Percentiles rank a stretch among this genome's conserved stretches.
phyloP scores from a whole-genome alignment of 169 alveolate species.

The Plasmodium gallinaceum region DNA sequence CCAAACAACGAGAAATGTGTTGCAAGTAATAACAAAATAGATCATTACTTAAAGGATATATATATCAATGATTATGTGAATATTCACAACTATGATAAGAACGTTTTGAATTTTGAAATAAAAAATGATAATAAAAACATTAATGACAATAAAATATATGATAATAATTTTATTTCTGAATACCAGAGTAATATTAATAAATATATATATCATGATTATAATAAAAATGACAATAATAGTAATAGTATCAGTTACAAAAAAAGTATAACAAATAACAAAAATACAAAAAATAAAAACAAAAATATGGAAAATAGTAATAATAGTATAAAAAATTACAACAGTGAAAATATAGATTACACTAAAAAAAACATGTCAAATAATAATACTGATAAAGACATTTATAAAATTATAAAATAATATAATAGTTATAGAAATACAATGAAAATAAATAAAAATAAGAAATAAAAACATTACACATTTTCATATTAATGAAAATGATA shows the following conservation, averaged over 20 bases:
- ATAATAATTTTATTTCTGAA: slow-evolving; percentile 15
- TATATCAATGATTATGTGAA: slow-evolving; percentile 33
- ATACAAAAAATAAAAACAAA: too few relatives aligned
- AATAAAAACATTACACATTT: too few relatives aligned
- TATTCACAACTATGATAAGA: slow-evolving; percentile 14
- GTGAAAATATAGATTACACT: too few relatives aligned
- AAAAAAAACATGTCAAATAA: too few relatives aligned
- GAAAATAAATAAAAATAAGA: too few relatives aligned
- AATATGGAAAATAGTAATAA: too few relatives aligned
- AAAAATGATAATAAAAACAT: slow-evolving; percentile 17
- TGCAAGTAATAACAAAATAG: slow-evolving; percentile 1
- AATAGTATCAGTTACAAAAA: not conserved
- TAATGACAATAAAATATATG: slow-evolving; percentile 18
- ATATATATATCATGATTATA: slow-evolving; percentile 14
- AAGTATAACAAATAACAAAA: too few relatives aligned
- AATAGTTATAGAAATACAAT: too few relatives aligned
- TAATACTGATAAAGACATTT: too few relatives aligned
- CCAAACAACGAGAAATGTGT: not conserved
- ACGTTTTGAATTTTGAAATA: slow-evolving; percentile 21
- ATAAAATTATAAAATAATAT: too few relatives aligned
- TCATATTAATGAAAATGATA: too few relatives aligned
- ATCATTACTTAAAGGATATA: slow-evolving; percentile 27
- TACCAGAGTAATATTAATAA: slow-evolving; percentile 2
- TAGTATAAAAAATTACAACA: too few relatives aligned
- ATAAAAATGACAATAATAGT: not conserved